These are phyloP conservation scores for Avicennia marina DNA, from an alignment of 257 asterid species.

Conservation along the genomic window DNA sequence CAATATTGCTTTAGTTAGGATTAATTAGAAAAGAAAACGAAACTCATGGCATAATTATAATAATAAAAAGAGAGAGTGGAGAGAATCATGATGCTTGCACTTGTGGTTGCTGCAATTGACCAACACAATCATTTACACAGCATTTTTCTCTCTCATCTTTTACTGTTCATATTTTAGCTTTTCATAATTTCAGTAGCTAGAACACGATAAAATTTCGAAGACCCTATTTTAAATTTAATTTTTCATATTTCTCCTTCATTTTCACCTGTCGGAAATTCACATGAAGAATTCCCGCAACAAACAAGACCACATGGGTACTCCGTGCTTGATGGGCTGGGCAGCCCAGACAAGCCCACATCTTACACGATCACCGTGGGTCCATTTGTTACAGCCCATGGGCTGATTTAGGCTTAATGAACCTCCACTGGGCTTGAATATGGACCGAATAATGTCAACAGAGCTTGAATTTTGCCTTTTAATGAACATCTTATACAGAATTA, in stretches of 20 bases:
- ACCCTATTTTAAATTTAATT: neutral
- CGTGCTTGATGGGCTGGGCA: neutral
- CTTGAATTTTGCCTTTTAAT: too few species aligned
- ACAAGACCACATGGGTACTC: neutral
- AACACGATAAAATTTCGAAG: neutral
- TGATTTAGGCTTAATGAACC: too few species aligned
- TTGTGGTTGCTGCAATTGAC: conserved; percentile 19
- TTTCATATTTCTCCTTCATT: too few species aligned
- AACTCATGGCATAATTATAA: neutral
- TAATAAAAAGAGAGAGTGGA: neutral
- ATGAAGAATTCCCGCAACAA: neutral
- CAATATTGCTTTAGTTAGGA: neutral
- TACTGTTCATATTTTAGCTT: neutral
- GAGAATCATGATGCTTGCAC: conserved; percentile 16
- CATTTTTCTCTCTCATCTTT: conserved; percentile 4
- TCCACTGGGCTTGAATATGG: too few species aligned
- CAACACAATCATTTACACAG: conserved; percentile 25
- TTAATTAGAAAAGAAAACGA: neutral
- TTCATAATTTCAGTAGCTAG: too few species aligned
- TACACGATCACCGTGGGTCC: too few species aligned
- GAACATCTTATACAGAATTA: too few species aligned
- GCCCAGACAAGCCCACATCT: neutral
- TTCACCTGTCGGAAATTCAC: neutral
- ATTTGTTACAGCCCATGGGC: too few species aligned
- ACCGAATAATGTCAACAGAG: too few species aligned